Evolutionary conservation across 352 stramenopile species (phyloP).

Genomic region (Globisporangium paddicum): DNA sequence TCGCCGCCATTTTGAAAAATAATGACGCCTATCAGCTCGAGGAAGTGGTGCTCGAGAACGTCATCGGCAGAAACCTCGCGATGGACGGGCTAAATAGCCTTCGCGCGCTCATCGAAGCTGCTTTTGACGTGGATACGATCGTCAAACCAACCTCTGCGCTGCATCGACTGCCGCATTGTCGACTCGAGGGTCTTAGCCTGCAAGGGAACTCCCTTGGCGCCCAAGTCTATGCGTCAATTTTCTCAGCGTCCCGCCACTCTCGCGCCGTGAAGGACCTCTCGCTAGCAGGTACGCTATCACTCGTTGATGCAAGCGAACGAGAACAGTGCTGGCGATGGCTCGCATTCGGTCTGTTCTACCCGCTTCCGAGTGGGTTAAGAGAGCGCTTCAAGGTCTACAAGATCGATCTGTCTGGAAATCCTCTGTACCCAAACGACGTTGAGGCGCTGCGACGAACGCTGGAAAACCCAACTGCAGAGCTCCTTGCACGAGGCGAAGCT

Average conservation of each 20-base stretch:
- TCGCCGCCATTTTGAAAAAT: slow-evolving; percentile 5
- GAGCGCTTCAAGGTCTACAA: background rate
- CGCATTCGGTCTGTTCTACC: slow-evolving; percentile 7
- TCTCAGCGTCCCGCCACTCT: slow-evolving; percentile 2
- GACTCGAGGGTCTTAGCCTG: background rate
- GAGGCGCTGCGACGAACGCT: slow-evolving; percentile 1
- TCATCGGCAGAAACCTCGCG: background rate
- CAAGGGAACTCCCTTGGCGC: slow-evolving; percentile 1
- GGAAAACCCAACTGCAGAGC: background rate
- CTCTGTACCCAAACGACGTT: slow-evolving; percentile 4
- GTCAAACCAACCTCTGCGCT: background rate
- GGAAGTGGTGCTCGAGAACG: slow-evolving; percentile 6
- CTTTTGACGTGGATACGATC: slow-evolving; percentile 3
- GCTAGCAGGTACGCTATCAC: slow-evolving; percentile 3
- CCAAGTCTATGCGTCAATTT: slow-evolving; percentile 2
- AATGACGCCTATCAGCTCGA: background rate
- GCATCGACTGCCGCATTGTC: background rate
- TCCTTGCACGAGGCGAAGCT: background rate
- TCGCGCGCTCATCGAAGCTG: background rate
- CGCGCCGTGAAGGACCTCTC: background rate
- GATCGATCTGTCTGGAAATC: slow-evolving; percentile 10
- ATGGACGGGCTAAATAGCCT: background rate
- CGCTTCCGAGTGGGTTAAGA: background rate
- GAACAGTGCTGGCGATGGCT: slow-evolving; percentile 17
- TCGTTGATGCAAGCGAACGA: background rate